Evolutionary conservation across 2,329 filamentous ascomycete species (phyloP).

Genomic region (Atkinsonella texensis): DNA sequence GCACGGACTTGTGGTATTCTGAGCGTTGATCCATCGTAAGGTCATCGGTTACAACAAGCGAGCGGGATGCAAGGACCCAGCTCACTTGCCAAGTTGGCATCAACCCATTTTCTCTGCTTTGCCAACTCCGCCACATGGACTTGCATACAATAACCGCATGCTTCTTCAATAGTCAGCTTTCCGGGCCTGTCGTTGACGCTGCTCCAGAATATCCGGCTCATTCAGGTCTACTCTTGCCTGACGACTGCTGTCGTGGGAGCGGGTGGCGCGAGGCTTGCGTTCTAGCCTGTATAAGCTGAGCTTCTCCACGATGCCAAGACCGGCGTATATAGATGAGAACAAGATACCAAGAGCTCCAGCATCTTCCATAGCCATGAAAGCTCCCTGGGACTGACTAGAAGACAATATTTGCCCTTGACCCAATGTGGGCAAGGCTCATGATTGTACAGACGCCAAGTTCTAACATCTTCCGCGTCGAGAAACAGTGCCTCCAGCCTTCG

Average conservation of each 20-base stretch:
- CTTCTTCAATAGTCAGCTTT: slow-evolving; percentile 51
- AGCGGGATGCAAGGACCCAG: background rate
- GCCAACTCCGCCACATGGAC: slow-evolving; percentile 11
- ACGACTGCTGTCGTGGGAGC: slow-evolving; percentile 37
- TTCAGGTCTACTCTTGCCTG: slow-evolving; percentile 43
- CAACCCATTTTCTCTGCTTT: background rate
- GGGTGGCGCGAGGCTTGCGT: slow-evolving; percentile 35
- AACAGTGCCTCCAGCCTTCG: slow-evolving; percentile 39
- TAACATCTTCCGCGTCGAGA: slow-evolving; percentile 44
- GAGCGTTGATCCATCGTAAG: background rate
- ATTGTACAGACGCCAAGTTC: slow-evolving; percentile 43
- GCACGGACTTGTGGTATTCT: slow-evolving; percentile 23
- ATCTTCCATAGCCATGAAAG: slow-evolving; percentile 54
- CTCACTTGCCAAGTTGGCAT: background rate
- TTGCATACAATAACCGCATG: slow-evolving; percentile 39
- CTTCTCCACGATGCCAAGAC: slow-evolving; percentile 28
- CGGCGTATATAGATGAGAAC: slow-evolving; percentile 30
- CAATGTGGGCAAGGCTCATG: slow-evolving; percentile 39
- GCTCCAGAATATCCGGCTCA: slow-evolving; percentile 17
- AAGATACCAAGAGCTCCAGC: slow-evolving; percentile 46
- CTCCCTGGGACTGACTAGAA: slow-evolving; percentile 54
- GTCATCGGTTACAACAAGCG: background rate
- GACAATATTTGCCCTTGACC: slow-evolving; percentile 32
- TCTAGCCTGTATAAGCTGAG: slow-evolving; percentile 36
- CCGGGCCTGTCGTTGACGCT: slow-evolving; percentile 35